Percentiles rank a stretch among this genome's conserved stretches.
phyloP scores from a whole-genome alignment of 176 grass and related monocot species.

The Canna indica region DNA sequence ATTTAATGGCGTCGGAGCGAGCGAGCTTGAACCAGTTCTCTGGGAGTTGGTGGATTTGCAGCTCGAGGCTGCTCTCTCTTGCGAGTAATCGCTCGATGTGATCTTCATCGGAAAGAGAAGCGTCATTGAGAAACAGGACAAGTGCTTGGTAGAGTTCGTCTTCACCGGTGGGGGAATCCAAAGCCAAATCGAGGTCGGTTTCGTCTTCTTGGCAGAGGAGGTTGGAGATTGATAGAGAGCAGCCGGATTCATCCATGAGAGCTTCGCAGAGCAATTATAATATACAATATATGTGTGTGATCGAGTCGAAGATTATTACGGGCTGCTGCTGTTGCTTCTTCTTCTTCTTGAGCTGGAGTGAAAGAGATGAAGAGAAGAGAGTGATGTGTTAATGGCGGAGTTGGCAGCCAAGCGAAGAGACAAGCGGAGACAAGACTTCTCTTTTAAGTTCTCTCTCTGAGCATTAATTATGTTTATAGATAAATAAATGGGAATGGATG shows the following conservation, averaged over 20 bases:
- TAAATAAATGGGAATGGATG: no score
- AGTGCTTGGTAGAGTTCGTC: slow-evolving; percentile 3
- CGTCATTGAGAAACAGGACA: neutral
- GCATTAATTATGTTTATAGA: no score
- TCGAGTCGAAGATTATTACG: neutral
- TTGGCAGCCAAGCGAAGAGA: no score
- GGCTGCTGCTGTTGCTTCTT: no score
- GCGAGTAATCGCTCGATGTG: slow-evolving; percentile 60
- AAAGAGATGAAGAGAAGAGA: no score
- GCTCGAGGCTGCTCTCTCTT: slow-evolving; percentile 49
- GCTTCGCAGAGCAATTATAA: neutral
- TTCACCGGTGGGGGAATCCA: neutral
- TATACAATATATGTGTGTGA: no score
- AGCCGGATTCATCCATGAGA: slow-evolving; percentile 16
- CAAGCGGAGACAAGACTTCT: no score
- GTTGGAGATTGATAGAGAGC: slow-evolving; percentile 35
- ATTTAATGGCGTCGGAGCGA: slow-evolving; percentile 39
- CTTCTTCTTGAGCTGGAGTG: no score
- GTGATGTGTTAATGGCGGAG: no score
- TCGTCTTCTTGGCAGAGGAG: slow-evolving; percentile 74
- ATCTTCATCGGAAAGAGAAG: slow-evolving; percentile 20
- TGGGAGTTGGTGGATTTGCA: neutral
- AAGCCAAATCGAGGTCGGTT: slow-evolving; percentile 28
- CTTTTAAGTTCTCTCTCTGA: no score
- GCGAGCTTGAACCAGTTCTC: slow-evolving; percentile 41